phyloP scores from a whole-genome alignment of 371 early-diverging fungal genomes.

The Actinomortierella wolfii region DNA sequence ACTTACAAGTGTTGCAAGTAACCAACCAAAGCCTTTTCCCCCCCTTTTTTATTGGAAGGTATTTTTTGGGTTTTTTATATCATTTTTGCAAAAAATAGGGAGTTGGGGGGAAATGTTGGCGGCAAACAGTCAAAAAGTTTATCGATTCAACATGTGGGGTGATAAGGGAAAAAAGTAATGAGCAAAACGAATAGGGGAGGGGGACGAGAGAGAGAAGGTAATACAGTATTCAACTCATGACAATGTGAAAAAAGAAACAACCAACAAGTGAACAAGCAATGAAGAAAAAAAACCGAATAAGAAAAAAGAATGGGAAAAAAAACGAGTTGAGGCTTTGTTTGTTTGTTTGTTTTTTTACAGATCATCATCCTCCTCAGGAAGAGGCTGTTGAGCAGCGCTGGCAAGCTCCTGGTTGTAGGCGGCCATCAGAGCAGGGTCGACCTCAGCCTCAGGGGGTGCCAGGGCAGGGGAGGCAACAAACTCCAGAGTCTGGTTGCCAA shows the following conservation, averaged over 20 bases:
- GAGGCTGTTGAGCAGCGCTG: conserved; percentile 78
- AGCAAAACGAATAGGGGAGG: background rate
- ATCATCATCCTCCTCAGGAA: conserved; percentile 90
- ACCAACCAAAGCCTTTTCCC: too few relatives aligned
- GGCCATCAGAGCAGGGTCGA: conserved; percentile 81
- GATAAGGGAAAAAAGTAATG: background rate
- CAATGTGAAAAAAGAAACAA: background rate
- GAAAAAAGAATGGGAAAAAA: conserved; percentile 3
- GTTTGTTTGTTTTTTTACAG: conserved; percentile 44
- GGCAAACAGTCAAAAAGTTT: too few relatives aligned
- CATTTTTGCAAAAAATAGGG: too few relatives aligned
- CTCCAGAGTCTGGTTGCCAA: conserved; percentile 92
- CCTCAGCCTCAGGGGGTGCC: conserved; percentile 93
- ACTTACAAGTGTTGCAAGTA: too few relatives aligned
- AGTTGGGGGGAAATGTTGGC: too few relatives aligned
- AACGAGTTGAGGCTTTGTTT: background rate
- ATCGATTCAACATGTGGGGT: too few relatives aligned
- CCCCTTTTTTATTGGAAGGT: too few relatives aligned
- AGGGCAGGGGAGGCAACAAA: conserved; percentile 99
- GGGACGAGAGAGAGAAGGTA: background rate
- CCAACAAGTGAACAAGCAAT: background rate
- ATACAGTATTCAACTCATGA: background rate
- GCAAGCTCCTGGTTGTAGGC: conserved; percentile 82
- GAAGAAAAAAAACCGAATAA: background rate
- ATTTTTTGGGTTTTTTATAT: too few relatives aligned